These are phyloP conservation scores for Candida ulmi DNA, from an alignment of 805 yeast genomes.

Conservation along the genomic window DNA sequence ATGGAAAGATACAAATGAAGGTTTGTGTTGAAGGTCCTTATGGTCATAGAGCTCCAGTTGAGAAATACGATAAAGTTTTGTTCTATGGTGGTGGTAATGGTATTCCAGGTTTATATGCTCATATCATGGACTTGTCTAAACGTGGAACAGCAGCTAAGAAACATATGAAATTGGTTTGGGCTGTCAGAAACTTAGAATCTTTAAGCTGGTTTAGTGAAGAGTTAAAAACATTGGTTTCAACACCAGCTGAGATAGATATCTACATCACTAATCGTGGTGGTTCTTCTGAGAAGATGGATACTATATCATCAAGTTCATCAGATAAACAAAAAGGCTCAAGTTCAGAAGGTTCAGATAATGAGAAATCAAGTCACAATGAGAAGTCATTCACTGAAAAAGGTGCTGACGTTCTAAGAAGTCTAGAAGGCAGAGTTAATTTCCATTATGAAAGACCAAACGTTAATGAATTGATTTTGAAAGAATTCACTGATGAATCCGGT, in stretches of 20 bases:
- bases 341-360: neutral
- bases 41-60: conserved; percentile 36
- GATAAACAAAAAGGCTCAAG: conserved; percentile 2
- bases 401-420: neutral
- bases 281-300: conserved; percentile 15
- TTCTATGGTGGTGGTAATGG: conserved; percentile 47
- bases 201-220: conserved; percentile 43
- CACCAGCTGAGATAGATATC: conserved; percentile 24
- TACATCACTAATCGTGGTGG: conserved; percentile 29
- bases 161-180: conserved; percentile 52
- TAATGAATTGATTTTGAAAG: conserved; percentile 28
- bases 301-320: conserved; percentile 1
- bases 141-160: conserved; percentile 19
- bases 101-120: conserved; percentile 42
- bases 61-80: conserved; percentile 30
- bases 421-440: conserved; percentile 24
- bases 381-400: conserved; percentile 1
- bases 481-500: conserved; percentile 27
- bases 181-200: conserved; percentile 46
- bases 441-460: conserved; percentile 40
- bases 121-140: conserved; percentile 25
- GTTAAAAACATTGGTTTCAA: conserved; percentile 24
- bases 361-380: neutral
- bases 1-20: conserved; percentile 18
- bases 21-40: conserved; percentile 56